A percentile compares a stretch with the other conserved stretches of the same genome.
phyloP scores from a whole-genome alignment of 176 grass and related monocot species.

The Oryza rufipogon region DNA sequence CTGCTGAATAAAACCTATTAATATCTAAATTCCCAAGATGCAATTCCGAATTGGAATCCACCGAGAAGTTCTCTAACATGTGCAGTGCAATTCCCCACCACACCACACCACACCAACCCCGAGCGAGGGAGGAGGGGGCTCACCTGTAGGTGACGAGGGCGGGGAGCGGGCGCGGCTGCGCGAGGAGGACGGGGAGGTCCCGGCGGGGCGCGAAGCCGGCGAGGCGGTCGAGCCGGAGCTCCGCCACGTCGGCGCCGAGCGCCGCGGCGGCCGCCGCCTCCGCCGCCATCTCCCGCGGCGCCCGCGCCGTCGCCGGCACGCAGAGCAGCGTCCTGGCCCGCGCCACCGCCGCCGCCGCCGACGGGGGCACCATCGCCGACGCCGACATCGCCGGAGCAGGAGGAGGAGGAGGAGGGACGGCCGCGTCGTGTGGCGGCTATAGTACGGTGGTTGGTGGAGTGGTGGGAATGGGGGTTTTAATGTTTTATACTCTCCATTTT shows the following conservation, averaged over 20 bases:
- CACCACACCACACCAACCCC: background rate
- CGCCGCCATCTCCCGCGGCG: constrained; percentile 61
- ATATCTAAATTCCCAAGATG: background rate
- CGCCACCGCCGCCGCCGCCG: constrained; percentile 1
- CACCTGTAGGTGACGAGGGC: constrained; percentile 95
- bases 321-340: constrained; percentile 67
- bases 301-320: constrained; percentile 73
- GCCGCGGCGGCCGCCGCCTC: constrained; percentile 65
- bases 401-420: background rate
- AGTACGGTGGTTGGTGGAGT: constrained; percentile 9
- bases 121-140: background rate
- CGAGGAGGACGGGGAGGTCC: constrained; percentile 73
- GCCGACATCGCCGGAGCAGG: constrained; percentile 36
- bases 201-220: constrained; percentile 58
- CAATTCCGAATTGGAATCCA: background rate
- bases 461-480: background rate
- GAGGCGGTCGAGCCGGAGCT: constrained; percentile 84
- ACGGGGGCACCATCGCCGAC: constrained; percentile 32
- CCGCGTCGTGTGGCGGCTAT: background rate
- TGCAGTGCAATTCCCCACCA: background rate
- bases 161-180: constrained; percentile 67
- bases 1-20: no score
- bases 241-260: constrained; percentile 80
- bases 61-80: background rate
- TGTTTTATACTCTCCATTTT: background rate